These are phyloP conservation scores for Trifolium fragiferum DNA, from an alignment of 306 rosid genomes.

Conservation along the genomic window DNA sequence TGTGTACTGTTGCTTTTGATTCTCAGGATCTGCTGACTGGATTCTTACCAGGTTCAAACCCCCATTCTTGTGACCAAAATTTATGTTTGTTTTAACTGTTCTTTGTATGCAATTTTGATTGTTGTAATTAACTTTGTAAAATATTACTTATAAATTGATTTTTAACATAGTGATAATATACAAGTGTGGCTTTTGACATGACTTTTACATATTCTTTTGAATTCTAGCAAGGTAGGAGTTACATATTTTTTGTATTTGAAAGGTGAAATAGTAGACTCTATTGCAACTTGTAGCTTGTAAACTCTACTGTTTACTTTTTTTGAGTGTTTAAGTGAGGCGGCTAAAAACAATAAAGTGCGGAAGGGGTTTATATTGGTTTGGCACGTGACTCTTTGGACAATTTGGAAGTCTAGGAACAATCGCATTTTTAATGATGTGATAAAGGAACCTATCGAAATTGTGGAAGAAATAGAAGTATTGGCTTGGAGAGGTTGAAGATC, in stretches of 20 bases:
- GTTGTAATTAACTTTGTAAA: slow-evolving; percentile 42
- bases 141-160: slow-evolving; percentile 33
- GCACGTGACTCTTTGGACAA: no score
- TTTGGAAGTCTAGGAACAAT: no score
- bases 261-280: slow-evolving; percentile 10
- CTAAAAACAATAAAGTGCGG: no score
- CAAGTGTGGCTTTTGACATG: background rate
- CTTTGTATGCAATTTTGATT: slow-evolving; percentile 28
- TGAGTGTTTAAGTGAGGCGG: no score
- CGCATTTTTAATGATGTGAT: no score
- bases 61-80: slow-evolving; percentile 47
- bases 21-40: slow-evolving; percentile 40
- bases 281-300: background rate
- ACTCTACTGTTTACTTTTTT: no score
- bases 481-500: no score
- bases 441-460: no score
- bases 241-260: background rate
- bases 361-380: no score
- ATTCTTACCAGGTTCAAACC: slow-evolving; percentile 46
- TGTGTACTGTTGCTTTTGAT: slow-evolving; percentile 35
- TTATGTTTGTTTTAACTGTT: slow-evolving; percentile 41
- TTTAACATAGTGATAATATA: slow-evolving; percentile 23
- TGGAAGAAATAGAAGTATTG: no score
- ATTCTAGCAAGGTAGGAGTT: slow-evolving; percentile 12
- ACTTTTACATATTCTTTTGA: slow-evolving; percentile 15